These are phyloP conservation scores for Epicoccum nigrum DNA, from an alignment of 2,329 filamentous ascomycete genomes.

Conservation along the genomic window DNA sequence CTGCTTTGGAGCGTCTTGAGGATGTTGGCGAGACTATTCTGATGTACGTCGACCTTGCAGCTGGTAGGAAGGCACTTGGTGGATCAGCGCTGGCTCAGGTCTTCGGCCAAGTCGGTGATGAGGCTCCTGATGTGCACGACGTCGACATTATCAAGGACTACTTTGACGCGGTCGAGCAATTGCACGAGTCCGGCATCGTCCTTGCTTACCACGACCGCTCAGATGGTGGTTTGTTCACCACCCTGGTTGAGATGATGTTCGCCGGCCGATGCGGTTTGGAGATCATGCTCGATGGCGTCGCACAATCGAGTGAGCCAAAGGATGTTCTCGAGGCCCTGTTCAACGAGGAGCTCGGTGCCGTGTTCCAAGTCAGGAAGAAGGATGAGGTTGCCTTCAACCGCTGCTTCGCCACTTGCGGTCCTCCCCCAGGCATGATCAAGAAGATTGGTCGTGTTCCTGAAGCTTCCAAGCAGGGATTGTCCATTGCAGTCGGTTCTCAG, in stretches of 20 bases:
- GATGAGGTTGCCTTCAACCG: constrained; percentile 85
- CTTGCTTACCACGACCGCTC: constrained; percentile 95
- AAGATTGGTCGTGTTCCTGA: constrained; percentile 80
- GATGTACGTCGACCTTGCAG: constrained; percentile 88
- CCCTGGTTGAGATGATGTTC: constrained; percentile 97
- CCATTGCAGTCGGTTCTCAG: constrained; percentile 73
- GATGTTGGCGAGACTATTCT: constrained; percentile 89
- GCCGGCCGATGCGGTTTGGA: constrained; percentile 89
- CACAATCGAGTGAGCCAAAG: constrained; percentile 64
- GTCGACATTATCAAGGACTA: constrained; percentile 83
- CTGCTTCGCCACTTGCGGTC: constrained; percentile 89
- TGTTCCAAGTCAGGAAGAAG: constrained; percentile 89
- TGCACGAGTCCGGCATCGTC: constrained; percentile 73
- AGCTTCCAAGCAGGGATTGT: constrained; percentile 73
- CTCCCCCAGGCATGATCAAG: constrained; percentile 79
- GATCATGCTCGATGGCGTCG: constrained; percentile 77
- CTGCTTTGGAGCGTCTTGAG: constrained; percentile 79
- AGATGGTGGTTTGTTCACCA: constrained; percentile 89
- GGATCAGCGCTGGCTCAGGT: constrained; percentile 91
- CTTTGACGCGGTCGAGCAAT: constrained; percentile 80
- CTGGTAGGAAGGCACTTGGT: constrained; percentile 80
- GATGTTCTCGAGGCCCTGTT: constrained; percentile 80
- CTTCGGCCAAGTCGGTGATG: constrained; percentile 82
- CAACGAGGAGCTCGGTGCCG: constrained; percentile 93
- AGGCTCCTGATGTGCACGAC: constrained; percentile 85